These are phyloP conservation scores for Fusarium udum DNA, from an alignment of 2,329 filamentous ascomycete genomes.

Conservation along the genomic window DNA sequence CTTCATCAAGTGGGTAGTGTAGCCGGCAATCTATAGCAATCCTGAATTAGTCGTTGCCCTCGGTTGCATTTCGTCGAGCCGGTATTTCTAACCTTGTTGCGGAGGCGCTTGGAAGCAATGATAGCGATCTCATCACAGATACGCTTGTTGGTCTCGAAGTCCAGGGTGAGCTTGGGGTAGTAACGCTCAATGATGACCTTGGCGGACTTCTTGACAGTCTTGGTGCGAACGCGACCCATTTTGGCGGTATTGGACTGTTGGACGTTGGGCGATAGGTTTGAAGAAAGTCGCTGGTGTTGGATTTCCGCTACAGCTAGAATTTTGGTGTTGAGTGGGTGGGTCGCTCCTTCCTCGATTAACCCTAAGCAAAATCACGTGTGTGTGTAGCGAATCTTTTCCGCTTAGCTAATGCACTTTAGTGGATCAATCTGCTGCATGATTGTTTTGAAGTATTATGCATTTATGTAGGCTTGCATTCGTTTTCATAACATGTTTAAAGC, in stretches of 20 bases:
- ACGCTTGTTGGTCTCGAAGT: constrained; percentile 99
- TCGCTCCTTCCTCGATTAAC: not conserved
- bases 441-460: not conserved
- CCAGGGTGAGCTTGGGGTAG: constrained; percentile 97
- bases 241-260: constrained; percentile 62
- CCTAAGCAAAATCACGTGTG: constrained; percentile 14
- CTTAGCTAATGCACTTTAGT: not conserved
- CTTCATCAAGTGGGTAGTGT: constrained; percentile 99
- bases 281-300: constrained; percentile 41
- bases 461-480: not conserved
- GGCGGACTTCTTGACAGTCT: constrained; percentile 81
- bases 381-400: not conserved
- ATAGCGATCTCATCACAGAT: constrained; percentile 99
- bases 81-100: constrained; percentile 84
- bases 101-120: constrained; percentile 97
- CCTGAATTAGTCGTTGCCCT: constrained; percentile 30
- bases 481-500: not conserved
- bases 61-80: not conserved
- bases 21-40: constrained; percentile 84
- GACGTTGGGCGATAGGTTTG: constrained; percentile 49
- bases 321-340: constrained; percentile 38
- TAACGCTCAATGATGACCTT: constrained; percentile 99
- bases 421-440: not conserved
- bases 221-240: constrained; percentile 76
- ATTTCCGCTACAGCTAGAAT: constrained; percentile 39